Conservation (phyloP, 768 basidiomycete genomes). For the Suillus alpinus region DNA sequence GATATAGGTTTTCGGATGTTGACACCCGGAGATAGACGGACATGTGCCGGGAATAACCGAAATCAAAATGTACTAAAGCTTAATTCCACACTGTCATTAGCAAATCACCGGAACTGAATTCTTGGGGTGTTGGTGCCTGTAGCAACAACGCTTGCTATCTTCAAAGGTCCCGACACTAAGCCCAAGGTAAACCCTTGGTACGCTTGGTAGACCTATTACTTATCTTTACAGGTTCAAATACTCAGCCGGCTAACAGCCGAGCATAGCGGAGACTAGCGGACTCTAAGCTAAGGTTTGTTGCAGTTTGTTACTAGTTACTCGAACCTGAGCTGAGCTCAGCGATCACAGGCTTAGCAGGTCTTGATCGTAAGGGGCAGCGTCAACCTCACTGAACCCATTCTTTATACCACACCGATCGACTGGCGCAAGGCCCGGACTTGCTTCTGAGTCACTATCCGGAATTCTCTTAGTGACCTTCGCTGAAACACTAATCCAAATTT, state of each 20-base stretch:
- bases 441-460: constrained; percentile 24
- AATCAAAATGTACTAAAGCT: constrained; percentile 31
- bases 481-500: constrained; percentile 21
- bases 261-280: neutral
- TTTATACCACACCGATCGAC: constrained; percentile 19
- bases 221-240: neutral
- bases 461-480: constrained; percentile 21
- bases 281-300: constrained; percentile 27
- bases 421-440: constrained; percentile 25
- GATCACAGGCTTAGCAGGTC: constrained; percentile 1
- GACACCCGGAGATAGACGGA: constrained; percentile 32
- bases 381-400: neutral
- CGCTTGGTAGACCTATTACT: too few species aligned
- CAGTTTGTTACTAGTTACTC: constrained; percentile 13
- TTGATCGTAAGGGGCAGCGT: constrained; percentile 9
- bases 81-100: constrained; percentile 28
- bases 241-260: constrained; percentile 1
- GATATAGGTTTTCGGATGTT: constrained; percentile 14
- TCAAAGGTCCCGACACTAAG: neutral
- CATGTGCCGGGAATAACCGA: constrained; percentile 17
- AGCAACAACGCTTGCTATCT: neutral
- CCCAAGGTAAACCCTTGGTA: neutral
- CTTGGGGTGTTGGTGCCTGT: constrained; percentile 8
- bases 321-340: constrained; percentile 24
- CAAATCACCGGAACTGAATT: constrained; percentile 24